A percentile compares a stretch with the other conserved stretches of the same genome.
Evolutionary conservation across 2,329 filamentous ascomycete species (phyloP).

Genomic region (Arthroderma sp.): DNA sequence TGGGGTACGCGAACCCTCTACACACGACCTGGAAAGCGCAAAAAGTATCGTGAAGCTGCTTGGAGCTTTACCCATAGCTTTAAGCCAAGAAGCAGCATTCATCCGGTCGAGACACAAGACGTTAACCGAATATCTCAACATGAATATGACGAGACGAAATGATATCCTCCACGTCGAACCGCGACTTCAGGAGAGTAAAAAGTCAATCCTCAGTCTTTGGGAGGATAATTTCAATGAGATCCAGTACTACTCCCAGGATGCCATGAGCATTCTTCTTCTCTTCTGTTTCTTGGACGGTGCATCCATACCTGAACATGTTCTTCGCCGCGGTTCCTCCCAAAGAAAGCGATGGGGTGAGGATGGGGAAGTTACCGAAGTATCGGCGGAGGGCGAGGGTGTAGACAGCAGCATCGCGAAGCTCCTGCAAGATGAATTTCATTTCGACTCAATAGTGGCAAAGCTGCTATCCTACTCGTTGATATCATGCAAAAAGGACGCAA

Average conservation of each 20-base stretch:
- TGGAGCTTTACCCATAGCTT: constrained; percentile 9
- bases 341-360: constrained; percentile 6
- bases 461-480: constrained; percentile 11
- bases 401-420: constrained; percentile 3
- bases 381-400: constrained; percentile 7
- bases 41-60: constrained; percentile 5
- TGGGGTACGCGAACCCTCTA: constrained; percentile 5
- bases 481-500: constrained; percentile 6
- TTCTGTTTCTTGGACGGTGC: constrained; percentile 9
- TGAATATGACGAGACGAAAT: constrained; percentile 5
- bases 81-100: constrained; percentile 10
- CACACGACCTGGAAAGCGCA: constrained; percentile 5
- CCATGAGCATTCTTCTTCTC: constrained; percentile 5
- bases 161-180: constrained; percentile 4
- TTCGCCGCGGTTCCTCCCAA: constrained; percentile 6
- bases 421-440: constrained; percentile 7
- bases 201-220: constrained; percentile 8
- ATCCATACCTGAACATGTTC: constrained; percentile 7
- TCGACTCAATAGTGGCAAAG: constrained; percentile 8
- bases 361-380: constrained; percentile 7
- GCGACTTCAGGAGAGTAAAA: constrained; percentile 4
- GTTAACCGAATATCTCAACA: constrained; percentile 6
- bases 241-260: constrained; percentile 1
- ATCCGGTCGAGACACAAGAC: constrained; percentile 7
- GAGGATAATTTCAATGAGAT: constrained; percentile 10